Evolutionary conservation across 768 basidiomycete genomes (phyloP), one percentile per base, ranked within the genome.

Genomic region (Exidia glandulosa): DNA sequence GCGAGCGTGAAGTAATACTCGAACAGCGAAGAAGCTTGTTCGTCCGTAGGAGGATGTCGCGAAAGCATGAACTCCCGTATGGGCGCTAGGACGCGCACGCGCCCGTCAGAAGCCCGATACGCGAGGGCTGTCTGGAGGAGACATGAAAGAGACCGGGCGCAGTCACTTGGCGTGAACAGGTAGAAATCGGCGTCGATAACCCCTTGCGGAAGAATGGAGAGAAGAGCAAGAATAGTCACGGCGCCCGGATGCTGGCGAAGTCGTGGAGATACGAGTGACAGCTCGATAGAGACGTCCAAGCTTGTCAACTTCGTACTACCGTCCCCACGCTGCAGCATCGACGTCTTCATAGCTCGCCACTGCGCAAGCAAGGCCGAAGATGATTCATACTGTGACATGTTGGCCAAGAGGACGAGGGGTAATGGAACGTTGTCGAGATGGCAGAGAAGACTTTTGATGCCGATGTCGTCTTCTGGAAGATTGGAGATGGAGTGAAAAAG

Each of bases 111-210:
- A 19, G 27, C 30, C 7, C 50, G 50, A 25, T 27, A 29, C 10
- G 50, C 50, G 25, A 54, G 30, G 9, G 50, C 30, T 4, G 25
- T 54, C 30, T 54, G 50, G 25, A 54, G 6, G 1, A 54, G 50
- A 4, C 25, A 7, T 27, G 50, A 54, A 19, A n/a, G n/a, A 29
- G 16, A 19, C 50, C 25, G 19, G 6, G 5, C 16, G 41, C 16
- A 19, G 16, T 23, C 10, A 45, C 19, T 5, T 23, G 19, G 3
- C 62, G 62, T 62, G 23, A 64, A 62, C 2, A 31, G 56, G 1
- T 30, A 56, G 1, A 67, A 57, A 36, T 66, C 56, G 19, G 48
- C 58, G 56, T 71, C 62, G 2, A 54, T 54, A 19, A 65, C 50
- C 5, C 50, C 50, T 13, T 29, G 14, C 25, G 50, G 50, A 32